Conservation (phyloP, 176 grass and related monocot genomes). For the Oryza australiensis region DNA sequence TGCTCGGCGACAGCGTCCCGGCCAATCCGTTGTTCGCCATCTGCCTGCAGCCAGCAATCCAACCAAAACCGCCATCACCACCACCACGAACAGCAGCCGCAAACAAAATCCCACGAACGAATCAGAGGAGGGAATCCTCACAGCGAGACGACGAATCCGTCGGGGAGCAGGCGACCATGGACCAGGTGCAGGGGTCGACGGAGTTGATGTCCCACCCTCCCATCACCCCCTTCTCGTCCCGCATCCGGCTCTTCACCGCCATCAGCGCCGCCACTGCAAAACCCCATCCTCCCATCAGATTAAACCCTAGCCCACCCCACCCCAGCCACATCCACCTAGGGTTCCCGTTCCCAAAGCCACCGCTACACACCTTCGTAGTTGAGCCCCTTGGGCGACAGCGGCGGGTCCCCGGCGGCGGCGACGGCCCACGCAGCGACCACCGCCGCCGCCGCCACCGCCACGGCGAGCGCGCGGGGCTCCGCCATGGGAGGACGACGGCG, state of each 20-base stretch:
- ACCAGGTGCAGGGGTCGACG: slow-evolving; percentile 98
- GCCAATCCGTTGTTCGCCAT: slow-evolving; percentile 83
- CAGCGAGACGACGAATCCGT: slow-evolving; percentile 89
- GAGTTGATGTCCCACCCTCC: slow-evolving; percentile 89
- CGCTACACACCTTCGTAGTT: slow-evolving; percentile 80
- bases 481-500: slow-evolving; percentile 22
- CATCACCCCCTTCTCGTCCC: slow-evolving; percentile 79
- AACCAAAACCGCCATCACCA: not conserved
- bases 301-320: not conserved
- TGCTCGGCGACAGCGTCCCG: slow-evolving; percentile 70
- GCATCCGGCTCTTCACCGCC: slow-evolving; percentile 86
- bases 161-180: slow-evolving; percentile 87
- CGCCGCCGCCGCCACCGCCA: not conserved
- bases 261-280: slow-evolving; percentile 92
- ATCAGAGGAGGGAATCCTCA: slow-evolving; percentile 25
- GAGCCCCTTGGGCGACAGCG: slow-evolving; percentile 91
- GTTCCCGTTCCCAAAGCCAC: slow-evolving; percentile 1
- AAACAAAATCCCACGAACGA: not conserved
- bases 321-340: not conserved
- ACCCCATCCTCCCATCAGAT: not conserved
- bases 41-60: slow-evolving; percentile 63
- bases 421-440: slow-evolving; percentile 9
- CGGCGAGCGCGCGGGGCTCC: not conserved
- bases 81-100: not conserved
- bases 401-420: slow-evolving; percentile 57